Evolutionary conservation across 306 rosid species (phyloP).

Genomic region (Pyrus betulifolia): DNA sequence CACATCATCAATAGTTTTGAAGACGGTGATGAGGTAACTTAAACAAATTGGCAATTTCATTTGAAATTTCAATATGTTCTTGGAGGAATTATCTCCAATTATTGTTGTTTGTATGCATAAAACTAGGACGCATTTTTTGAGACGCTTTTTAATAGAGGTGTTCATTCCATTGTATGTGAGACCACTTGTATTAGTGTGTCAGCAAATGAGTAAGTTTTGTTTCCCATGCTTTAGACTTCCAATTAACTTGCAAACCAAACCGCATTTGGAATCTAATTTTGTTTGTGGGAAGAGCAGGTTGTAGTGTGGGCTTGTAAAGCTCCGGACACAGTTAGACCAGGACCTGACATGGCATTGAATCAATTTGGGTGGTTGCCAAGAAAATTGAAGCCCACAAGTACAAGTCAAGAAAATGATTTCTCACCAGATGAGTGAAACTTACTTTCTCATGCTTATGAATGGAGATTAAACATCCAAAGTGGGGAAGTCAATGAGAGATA

Average conservation of each 20-base stretch:
- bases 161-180: no score
- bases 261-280: background rate
- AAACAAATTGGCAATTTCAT: background rate
- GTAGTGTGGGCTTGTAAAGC: slow-evolving; percentile 75
- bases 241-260: background rate
- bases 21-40: slow-evolving; percentile 44
- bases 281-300: slow-evolving; percentile 33
- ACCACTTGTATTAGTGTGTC: no score
- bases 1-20: slow-evolving; percentile 66
- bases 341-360: slow-evolving; percentile 29
- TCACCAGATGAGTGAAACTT: slow-evolving; percentile 5
- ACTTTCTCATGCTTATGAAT: slow-evolving; percentile 40
- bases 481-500: slow-evolving; percentile 46
- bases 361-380: slow-evolving; percentile 25
- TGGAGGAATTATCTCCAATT: background rate
- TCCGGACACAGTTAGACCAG: slow-evolving; percentile 47
- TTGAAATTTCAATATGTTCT: background rate
- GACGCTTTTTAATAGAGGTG: no score
- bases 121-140: no score
- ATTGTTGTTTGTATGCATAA: no score
- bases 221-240: no score
- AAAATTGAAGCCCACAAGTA: background rate
- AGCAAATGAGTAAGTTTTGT: no score
- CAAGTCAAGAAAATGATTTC: background rate
- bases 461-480: slow-evolving; percentile 57